Evolutionary conservation across 371 early-diverging fungal genomes (phyloP).

Genomic region (Synchytrium microbalum): DNA sequence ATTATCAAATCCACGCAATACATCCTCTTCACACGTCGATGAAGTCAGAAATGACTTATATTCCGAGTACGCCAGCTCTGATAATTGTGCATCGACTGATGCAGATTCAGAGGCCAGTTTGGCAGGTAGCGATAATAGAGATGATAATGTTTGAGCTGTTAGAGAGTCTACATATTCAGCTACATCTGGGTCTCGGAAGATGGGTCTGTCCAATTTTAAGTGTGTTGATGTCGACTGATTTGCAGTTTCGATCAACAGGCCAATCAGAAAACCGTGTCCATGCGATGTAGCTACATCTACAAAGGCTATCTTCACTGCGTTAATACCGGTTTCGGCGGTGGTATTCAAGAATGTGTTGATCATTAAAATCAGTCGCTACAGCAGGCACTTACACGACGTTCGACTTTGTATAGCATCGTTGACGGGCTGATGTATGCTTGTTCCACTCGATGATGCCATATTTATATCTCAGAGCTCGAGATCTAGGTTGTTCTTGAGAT

Average conservation of each 20-base stretch:
- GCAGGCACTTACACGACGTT: too few relatives aligned
- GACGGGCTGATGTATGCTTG: too few relatives aligned
- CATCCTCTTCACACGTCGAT: constrained; percentile 49
- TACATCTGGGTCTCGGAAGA: background rate
- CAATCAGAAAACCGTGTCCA: background rate
- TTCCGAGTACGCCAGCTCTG: constrained; percentile 59
- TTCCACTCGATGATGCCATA: too few relatives aligned
- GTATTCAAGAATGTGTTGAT: too few relatives aligned
- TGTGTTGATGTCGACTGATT: background rate
- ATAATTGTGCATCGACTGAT: constrained; percentile 53
- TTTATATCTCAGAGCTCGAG: too few relatives aligned
- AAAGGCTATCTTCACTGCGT: too few relatives aligned
- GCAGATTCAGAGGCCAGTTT: constrained; percentile 31
- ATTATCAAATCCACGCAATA: constrained; percentile 45
- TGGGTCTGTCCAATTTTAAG: too few relatives aligned
- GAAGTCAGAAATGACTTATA: constrained; percentile 61
- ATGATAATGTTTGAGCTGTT: background rate
- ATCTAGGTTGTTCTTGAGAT: too few relatives aligned
- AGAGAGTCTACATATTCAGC: background rate
- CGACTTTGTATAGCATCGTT: too few relatives aligned
- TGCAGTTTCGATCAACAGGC: background rate
- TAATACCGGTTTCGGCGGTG: too few relatives aligned
- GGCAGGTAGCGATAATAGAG: background rate
- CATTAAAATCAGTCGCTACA: too few relatives aligned
- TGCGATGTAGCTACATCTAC: background rate